Percentiles rank a stretch among this genome's conserved stretches.
These are phyloP conservation scores for Hypomyces perniciosus DNA, from an alignment of 2,329 filamentous ascomycete genomes.

Conservation along the genomic window DNA sequence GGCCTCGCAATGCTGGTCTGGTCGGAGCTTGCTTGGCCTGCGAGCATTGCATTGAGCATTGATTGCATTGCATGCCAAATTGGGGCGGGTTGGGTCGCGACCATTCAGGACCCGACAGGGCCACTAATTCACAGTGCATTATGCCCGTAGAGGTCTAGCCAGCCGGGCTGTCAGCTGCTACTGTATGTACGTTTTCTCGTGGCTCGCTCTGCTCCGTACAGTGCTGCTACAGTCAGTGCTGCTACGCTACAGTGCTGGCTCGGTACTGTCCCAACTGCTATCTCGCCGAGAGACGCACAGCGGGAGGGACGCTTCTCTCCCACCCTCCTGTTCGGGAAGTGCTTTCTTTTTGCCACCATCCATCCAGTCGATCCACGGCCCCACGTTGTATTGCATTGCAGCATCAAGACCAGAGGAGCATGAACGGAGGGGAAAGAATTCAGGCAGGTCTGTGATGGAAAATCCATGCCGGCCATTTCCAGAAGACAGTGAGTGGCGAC, in stretches of 20 bases:
- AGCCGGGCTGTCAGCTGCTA: background rate
- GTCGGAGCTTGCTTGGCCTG: background rate
- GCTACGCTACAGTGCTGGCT: too few species aligned
- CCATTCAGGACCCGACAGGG: too few species aligned
- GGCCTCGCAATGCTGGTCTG: background rate
- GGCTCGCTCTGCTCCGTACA: background rate
- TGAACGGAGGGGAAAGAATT: background rate
- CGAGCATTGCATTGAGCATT: background rate
- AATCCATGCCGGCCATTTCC: too few species aligned
- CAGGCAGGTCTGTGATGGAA: background rate
- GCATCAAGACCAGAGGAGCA: constrained; percentile 2
- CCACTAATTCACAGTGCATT: background rate
- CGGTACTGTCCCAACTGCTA: background rate
- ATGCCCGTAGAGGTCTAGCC: background rate
- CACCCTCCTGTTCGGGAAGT: constrained; percentile 5
- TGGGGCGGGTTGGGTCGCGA: background rate
- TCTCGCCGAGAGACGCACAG: constrained; percentile 1
- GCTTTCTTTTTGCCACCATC: constrained; percentile 3
- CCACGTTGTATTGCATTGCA: constrained; percentile 10
- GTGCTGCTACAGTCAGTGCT: constrained; percentile 9
- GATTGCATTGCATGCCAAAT: background rate
- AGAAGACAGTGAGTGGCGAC: too few species aligned
- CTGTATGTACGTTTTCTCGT: background rate
- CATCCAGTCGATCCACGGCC: constrained; percentile 7
- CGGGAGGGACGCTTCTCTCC: background rate